Evolutionary conservation across 768 basidiomycete species (phyloP).

Genomic region (Suillus placidus): DNA sequence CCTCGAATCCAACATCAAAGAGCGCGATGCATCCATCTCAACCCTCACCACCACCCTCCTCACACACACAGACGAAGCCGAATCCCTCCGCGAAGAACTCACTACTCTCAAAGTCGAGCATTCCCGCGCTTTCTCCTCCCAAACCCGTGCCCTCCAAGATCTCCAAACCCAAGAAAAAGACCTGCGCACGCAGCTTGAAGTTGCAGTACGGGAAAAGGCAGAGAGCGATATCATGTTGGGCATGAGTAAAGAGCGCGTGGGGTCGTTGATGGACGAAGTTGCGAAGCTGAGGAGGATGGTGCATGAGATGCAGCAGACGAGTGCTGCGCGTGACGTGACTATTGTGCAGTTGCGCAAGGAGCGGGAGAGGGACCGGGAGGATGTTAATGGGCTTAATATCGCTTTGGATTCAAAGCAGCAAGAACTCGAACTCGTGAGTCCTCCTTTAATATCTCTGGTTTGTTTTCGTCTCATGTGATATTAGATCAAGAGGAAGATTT

Average conservation of each 20-base stretch:
- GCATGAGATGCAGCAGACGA: conserved; percentile 75
- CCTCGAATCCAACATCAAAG: conserved; percentile 57
- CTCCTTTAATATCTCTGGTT: conserved; percentile 10
- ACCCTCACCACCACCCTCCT: conserved; percentile 49
- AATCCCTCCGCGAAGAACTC: conserved; percentile 57
- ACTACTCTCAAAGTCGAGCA: conserved; percentile 58
- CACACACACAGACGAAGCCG: conserved; percentile 53
- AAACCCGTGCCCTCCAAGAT: conserved; percentile 37
- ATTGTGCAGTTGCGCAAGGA: conserved; percentile 73
- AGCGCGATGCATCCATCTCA: conserved; percentile 58
- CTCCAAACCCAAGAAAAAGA: conserved; percentile 14
- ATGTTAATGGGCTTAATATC: conserved; percentile 83
- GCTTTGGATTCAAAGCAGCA: conserved; percentile 94
- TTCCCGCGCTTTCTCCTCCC: conserved; percentile 50
- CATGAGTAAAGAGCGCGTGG: conserved; percentile 51
- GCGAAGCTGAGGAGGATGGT: conserved; percentile 63
- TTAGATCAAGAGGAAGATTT: conserved; percentile 19
- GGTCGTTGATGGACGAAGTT: conserved; percentile 56
- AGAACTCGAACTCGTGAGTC: conserved; percentile 82
- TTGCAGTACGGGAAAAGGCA: conserved; percentile 53
- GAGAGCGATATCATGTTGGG: conserved; percentile 55
- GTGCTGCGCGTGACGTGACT: conserved; percentile 83
- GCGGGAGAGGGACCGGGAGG: conserved; percentile 69
- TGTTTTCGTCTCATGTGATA: neutral
- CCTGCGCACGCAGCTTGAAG: conserved; percentile 44